A percentile compares a stretch with the other conserved stretches of the same genome.
phyloP scores from a whole-genome alignment of 2,329 filamentous ascomycete genomes.

The Fusarium coffeatum region DNA sequence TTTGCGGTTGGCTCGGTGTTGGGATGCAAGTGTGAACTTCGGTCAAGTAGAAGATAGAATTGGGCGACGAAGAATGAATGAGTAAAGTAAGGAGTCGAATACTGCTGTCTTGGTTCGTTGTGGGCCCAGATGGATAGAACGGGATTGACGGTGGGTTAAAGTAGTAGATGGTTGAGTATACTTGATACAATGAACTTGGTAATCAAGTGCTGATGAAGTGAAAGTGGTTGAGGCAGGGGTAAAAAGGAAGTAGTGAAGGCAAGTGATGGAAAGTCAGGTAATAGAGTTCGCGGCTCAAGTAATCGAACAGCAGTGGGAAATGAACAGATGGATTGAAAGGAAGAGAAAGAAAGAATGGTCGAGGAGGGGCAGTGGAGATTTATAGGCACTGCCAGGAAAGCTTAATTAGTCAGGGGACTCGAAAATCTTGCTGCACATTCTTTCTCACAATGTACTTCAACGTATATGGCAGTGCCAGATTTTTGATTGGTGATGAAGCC shows the following conservation, averaged over 20 bases:
- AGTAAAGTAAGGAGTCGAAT: neutral
- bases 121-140: neutral
- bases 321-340: neutral
- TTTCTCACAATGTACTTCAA: too few relatives aligned
- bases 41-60: neutral
- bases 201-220: neutral
- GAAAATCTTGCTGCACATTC: neutral
- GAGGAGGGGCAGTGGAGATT: neutral
- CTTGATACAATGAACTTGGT: neutral
- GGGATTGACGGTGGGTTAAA: neutral
- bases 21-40: too few relatives aligned
- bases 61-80: neutral
- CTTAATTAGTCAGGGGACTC: neutral
- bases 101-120: accelerated
- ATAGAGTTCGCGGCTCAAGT: neutral
- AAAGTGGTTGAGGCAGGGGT: too few relatives aligned
- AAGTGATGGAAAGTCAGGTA: neutral
- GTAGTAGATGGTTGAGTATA: accelerated
- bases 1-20: neutral
- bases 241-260: too few relatives aligned
- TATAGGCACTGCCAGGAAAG: neutral
- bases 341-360: neutral
- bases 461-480: neutral
- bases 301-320: neutral
- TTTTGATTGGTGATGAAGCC: neutral